Base-by-base conservation (phyloP, 371 early-diverging fungal species). In the Mortierella sp. region DNA sequence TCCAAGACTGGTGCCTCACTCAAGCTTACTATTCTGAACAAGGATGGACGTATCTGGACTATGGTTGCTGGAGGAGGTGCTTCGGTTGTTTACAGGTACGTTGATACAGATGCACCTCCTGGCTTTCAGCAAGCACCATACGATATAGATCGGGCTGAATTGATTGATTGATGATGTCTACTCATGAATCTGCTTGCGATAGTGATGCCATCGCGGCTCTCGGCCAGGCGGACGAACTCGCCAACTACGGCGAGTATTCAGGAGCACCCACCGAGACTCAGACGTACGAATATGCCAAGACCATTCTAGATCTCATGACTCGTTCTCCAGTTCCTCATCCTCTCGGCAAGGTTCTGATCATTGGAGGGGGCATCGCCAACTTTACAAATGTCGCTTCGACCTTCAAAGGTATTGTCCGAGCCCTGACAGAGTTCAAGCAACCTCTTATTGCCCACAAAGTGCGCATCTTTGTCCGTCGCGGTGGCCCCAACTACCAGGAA, bases 61-160 rank as follows among this genome's bases (percentile, higher is more conserved):
- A 97, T 98, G 98, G 98, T 98, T 61, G 98, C 98, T 50, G 98
- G 98, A 83, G 98, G 98, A 69, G 98, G 98, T 82, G 98, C 98
- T 48, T 95, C 96, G 18, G 98, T 98, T 47, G 98, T 96, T 24
- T 94, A 93, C 82, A 85, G 82, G 82, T 81, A 76, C 48, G 53
- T 13, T 39, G 5, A n/a, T 38, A 12, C 12, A 12, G 8, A 38
- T 38, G 5, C 38, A 38, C 38, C 38, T 38, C 12, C 38, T 8
- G 38, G 8, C 19, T 34, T 16, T 56, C 16, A 42, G 26, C 56
- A 55, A 43, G 13, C 26, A 55, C 16, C 12, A 42, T 42, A 9
- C 42, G 42, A 42, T 16, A 9, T 16, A 42, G 3, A 10, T 42
- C 42, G 16, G 6, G 16, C 16, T 42, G 6, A 3, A 42, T 12